Conservation (phyloP, 164 flowering plant species). For the Vitis cinerea region DNA sequence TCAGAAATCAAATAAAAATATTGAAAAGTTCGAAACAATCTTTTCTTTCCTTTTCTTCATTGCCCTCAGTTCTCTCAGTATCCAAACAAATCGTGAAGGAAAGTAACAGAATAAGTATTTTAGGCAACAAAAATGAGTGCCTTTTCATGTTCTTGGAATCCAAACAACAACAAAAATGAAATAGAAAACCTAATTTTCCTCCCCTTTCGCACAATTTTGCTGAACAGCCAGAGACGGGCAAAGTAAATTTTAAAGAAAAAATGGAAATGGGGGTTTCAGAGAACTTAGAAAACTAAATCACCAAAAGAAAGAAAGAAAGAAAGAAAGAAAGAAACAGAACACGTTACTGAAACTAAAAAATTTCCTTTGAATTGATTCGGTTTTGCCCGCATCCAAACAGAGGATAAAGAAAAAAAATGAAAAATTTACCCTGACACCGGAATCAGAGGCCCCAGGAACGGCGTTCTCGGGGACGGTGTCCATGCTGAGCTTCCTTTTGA, state of each 20-base stretch:
- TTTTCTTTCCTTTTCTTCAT: not conserved
- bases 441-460: conserved; percentile 38
- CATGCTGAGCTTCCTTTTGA: conserved; percentile 64
- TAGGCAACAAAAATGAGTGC: no score
- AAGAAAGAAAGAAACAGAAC: not conserved
- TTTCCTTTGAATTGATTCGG: no score
- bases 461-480: conserved; percentile 51
- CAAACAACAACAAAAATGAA: not conserved
- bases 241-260: no score
- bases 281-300: no score
- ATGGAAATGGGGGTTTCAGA: no score
- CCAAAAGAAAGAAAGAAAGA: no score
- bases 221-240: no score
- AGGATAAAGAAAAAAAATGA: not conserved
- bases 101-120: no score
- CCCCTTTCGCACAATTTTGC: no score
- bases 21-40: not conserved
- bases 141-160: not conserved
- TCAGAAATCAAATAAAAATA: not conserved
- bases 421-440: conserved; percentile 73
- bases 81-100: no score
- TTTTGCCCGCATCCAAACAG: not conserved
- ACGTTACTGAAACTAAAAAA: not conserved
- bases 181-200: no score
- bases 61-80: not conserved